Base-by-base conservation (phyloP, 495 filamentous ascomycete species). In the Penicillium manginii region DNA sequence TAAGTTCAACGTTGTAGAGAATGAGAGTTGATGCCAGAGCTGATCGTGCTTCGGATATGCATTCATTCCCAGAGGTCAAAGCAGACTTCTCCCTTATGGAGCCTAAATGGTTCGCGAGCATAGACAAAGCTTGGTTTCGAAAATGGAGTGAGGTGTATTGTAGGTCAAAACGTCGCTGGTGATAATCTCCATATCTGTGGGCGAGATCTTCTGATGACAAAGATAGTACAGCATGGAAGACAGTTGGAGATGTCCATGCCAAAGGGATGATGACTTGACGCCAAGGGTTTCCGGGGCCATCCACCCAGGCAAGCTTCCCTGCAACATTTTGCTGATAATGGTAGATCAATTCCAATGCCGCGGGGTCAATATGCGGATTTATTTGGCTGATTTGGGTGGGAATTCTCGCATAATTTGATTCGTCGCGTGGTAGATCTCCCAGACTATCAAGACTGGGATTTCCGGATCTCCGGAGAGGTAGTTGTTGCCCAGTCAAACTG, bases 1-100 rank as follows among this genome's bases (percentile, higher is more conserved):
- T 54, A 7, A 69, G 46, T 15, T 69, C 66, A 18, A 62, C 31
- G 22, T 69, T 69, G 19, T 62, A 69, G 2, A 69, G 55, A 14
- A 69, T 53, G 3, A 69, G 56, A 3, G 58, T 40, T 4, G 66
- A 62, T 0, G 60, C 66, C 4, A 65, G 32, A 11, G 57, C 52
- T 42, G 39, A 61, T 18, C 51, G 54, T 10, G 55, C 42, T 33
- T 61, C 49, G 14, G 29, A 42, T 9, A 47, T 4, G 51, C 19
- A 11, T 32, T 22, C 45, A 45, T 19, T 18, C 14, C 26, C 17
- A 31, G n/a, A 17, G 8, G 22, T 2, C n/a, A 43, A 11, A 8
- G 31, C 6, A 3, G 21, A 17, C 1, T 40, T 46, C 19, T 54
- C 26, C 43, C 57, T 59, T 29, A 59, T 49, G 18, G 22, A 26